These are phyloP conservation scores for Apiospora hydei DNA, from an alignment of 2,329 filamentous ascomycete genomes.

Conservation along the genomic window DNA sequence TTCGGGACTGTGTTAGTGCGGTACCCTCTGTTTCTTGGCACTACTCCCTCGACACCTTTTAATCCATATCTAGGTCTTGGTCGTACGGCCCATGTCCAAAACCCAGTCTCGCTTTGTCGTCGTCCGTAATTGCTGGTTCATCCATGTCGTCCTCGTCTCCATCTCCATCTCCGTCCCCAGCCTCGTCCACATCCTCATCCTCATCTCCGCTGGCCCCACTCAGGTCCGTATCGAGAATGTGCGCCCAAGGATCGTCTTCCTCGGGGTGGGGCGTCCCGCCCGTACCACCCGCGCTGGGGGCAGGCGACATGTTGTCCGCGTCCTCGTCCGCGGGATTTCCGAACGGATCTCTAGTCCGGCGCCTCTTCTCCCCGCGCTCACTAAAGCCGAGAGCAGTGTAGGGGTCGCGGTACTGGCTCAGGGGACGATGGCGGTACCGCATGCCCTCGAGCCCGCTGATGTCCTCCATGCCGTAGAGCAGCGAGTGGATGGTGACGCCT, in stretches of 20 bases:
- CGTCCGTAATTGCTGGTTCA: constrained; percentile 23
- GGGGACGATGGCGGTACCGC: constrained; percentile 28
- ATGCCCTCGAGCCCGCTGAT: constrained; percentile 32
- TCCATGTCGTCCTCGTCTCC: constrained; percentile 32
- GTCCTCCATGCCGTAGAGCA: constrained; percentile 41
- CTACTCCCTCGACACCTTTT: neutral
- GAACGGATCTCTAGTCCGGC: neutral
- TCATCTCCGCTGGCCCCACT: constrained; percentile 34
- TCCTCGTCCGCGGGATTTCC: neutral
- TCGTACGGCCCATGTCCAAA: neutral
- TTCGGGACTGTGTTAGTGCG: neutral
- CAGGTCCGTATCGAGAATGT: constrained; percentile 39
- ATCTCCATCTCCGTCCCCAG: constrained; percentile 30
- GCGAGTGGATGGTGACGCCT: constrained; percentile 35
- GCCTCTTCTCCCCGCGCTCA: constrained; percentile 4
- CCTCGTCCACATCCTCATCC: constrained; percentile 25
- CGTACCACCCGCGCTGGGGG: constrained; percentile 29
- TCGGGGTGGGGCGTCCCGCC: constrained; percentile 34
- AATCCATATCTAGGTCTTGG: neutral
- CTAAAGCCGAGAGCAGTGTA: constrained; percentile 25
- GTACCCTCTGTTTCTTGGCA: no score
- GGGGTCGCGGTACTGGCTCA: constrained; percentile 23
- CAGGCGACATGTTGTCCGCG: constrained; percentile 2
- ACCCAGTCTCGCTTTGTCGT: neutral
- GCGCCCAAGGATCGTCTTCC: constrained; percentile 38